Conservation (phyloP, 345 rosid genomes). For the Punica granatum region DNA sequence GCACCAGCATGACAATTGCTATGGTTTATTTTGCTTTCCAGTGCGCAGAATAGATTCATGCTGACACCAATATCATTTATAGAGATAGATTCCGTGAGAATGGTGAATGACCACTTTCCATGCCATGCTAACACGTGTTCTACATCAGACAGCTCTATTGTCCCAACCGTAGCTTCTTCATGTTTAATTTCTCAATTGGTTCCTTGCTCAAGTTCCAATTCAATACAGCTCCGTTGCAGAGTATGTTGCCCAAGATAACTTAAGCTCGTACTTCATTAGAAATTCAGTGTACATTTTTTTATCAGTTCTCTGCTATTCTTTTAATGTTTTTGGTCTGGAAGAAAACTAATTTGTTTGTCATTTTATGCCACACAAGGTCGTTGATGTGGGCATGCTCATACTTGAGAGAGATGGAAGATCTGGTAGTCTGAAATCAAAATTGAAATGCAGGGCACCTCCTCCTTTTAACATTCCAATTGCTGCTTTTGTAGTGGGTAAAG, state of each 20-base stretch:
- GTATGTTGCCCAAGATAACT: slow-evolving; percentile 26
- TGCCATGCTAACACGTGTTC: slow-evolving; percentile 13
- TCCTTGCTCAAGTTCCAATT: slow-evolving; percentile 23
- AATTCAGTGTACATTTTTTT: neutral
- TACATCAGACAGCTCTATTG: slow-evolving; percentile 12
- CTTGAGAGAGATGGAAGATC: slow-evolving; percentile 36
- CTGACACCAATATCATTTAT: slow-evolving; percentile 54
- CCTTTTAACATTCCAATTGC: slow-evolving; percentile 63
- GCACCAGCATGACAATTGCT: neutral
- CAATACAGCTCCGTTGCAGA: slow-evolving; percentile 46
- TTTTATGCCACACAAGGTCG: slow-evolving; percentile 31
- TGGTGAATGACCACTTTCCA: slow-evolving; percentile 16
- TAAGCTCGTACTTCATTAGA: neutral
- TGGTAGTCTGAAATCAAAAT: slow-evolving; percentile 17
- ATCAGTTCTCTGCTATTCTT: neutral
- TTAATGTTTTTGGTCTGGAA: neutral
- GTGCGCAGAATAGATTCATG: slow-evolving; percentile 31
- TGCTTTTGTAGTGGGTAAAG: slow-evolving; percentile 69
- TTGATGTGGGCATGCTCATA: slow-evolving; percentile 45
- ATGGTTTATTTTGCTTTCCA: slow-evolving; percentile 20
- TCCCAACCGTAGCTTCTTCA: slow-evolving; percentile 25
- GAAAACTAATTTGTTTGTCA: neutral
- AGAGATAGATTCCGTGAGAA: slow-evolving; percentile 37
- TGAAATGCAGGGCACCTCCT: slow-evolving; percentile 13
- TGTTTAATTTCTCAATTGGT: slow-evolving; percentile 36